Percentiles rank a stretch among this genome's conserved stretches.
Conservation (phyloP, 2,329 filamentous ascomycete species). For the Pseudogymnoascus pannorum region DNA sequence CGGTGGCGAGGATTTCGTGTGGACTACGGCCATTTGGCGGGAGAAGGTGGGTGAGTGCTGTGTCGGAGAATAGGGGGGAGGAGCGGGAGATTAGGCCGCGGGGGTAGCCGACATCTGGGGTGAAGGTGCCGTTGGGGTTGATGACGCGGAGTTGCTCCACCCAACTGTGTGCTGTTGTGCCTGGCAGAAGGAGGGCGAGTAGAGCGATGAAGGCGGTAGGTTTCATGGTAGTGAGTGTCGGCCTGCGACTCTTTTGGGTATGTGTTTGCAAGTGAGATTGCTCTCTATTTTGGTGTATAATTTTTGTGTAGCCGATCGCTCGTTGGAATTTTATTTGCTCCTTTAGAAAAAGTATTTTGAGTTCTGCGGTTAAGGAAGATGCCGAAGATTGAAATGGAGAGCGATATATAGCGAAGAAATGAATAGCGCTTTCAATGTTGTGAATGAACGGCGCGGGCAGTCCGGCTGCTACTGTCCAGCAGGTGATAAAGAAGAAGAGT, state of each 20-base stretch:
- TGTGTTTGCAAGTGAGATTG: neutral
- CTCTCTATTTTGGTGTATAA: neutral
- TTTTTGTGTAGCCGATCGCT: neutral
- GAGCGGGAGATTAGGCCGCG: slow-evolving; percentile 58
- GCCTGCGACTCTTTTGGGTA: neutral
- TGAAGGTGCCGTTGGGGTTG: slow-evolving; percentile 62
- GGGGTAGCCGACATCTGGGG: slow-evolving; percentile 63
- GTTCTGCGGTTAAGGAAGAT: neutral
- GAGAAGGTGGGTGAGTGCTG: slow-evolving; percentile 38
- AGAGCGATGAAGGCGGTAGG: neutral
- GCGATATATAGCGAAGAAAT: slow-evolving; percentile 8
- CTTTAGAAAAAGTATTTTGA: neutral
- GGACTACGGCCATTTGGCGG: neutral
- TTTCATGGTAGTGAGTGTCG: neutral
- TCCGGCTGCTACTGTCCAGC: slow-evolving; percentile 5
- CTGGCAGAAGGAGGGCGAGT: neutral
- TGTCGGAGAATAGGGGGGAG: slow-evolving; percentile 47
- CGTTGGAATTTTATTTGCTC: neutral
- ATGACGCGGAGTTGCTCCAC: slow-evolving; percentile 68
- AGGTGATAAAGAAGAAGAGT: slow-evolving; percentile 5
- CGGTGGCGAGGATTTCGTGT: slow-evolving; percentile 53
- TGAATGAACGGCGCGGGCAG: slow-evolving; percentile 2
- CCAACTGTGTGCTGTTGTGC: slow-evolving; percentile 64
- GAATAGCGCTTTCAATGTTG: neutral
- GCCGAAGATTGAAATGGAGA: neutral